Evolutionary conservation across 371 early-diverging fungal species (phyloP), one percentile per base, ranked within the genome.

Genomic region (Circinella minor): DNA sequence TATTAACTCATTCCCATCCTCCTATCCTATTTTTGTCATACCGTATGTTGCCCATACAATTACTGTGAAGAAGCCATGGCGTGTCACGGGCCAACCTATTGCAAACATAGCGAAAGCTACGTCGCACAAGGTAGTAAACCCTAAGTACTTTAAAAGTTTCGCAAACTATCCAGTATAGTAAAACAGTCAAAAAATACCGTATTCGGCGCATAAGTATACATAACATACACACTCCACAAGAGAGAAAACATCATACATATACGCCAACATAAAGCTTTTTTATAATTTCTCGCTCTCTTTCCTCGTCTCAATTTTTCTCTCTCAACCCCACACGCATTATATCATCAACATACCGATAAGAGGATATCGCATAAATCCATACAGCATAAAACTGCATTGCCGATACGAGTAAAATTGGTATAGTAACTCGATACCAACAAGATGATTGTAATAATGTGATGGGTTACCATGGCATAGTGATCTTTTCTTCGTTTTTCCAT

Each of bases 321-420:
- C 51, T 15, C 51, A 51, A 8, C 8, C 51, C 51, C 51, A 51
- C 43, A 11, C 43, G 51, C 15, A n/a, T 13, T 51, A 51, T 51
- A 14, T 17, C 15, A 51, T 17, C 6, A 18, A 10, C 87, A 82
- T 77, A 83, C 82, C 15, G 93, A 81, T 39, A 96, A 83, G 36
- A 93, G 85, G 63, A 96, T 88, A 71, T 96, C 96, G 18, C 92
- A 84, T 64, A 93, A 79, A 76, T 96, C 96, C 92, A 94, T 92
- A 60, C 88, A 81, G 49, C 91, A 89, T 60, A 94, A 85, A 27
- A 95, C 88, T 5, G 89, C 92, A 70, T 93, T 90, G 36, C 96
- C 96, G 67, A 94, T 87, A n/a, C 92, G 86, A 14, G 92, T 92
- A 51, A 90, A 89, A 68, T 93, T 91, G 74, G 85, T 84, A 61